phyloP scores from a whole-genome alignment of 2,329 filamentous ascomycete species.

The Neofusicoccum ribis region DNA sequence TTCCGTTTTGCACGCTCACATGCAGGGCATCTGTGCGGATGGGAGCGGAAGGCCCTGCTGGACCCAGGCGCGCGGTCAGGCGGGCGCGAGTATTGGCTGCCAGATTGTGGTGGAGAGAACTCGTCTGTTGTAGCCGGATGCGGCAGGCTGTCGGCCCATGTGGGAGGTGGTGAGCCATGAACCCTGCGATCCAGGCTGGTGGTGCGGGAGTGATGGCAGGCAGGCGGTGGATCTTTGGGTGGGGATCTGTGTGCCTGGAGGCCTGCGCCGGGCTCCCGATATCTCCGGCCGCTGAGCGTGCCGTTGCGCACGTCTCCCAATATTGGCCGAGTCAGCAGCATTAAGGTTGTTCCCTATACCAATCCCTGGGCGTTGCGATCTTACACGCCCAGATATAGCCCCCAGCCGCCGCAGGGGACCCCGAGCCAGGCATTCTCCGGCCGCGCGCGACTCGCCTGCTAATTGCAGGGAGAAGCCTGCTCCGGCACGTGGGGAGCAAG shows the following conservation, averaged over 20 bases:
- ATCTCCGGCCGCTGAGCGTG: slow-evolving; percentile 5
- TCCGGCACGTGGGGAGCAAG: slow-evolving; percentile 11
- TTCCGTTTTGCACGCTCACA: slow-evolving; percentile 6
- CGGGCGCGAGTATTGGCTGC: slow-evolving; percentile 14
- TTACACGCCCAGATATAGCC: slow-evolving; percentile 8
- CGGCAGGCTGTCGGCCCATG: slow-evolving; percentile 10
- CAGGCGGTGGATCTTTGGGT: slow-evolving; percentile 7
- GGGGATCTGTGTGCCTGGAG: slow-evolving; percentile 11
- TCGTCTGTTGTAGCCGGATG: slow-evolving; percentile 5
- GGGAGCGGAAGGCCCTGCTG: slow-evolving; percentile 9
- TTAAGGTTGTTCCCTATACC: slow-evolving; percentile 19
- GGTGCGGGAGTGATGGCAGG: slow-evolving; percentile 13
- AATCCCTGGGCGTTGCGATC: neutral
- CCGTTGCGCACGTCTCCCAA: slow-evolving; percentile 3
- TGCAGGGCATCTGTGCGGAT: slow-evolving; percentile 15
- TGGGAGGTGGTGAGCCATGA: slow-evolving; percentile 11
- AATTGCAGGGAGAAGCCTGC: slow-evolving; percentile 18
- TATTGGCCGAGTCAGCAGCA: slow-evolving; percentile 16
- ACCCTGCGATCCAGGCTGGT: slow-evolving; percentile 14
- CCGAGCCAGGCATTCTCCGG: slow-evolving; percentile 4
- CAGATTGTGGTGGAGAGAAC: slow-evolving; percentile 16
- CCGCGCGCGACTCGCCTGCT: slow-evolving; percentile 3
- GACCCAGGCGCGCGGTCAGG: slow-evolving; percentile 17
- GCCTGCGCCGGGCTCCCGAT: slow-evolving; percentile 3
- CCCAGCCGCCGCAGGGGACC: neutral